Base-by-base conservation (phyloP, 495 filamentous ascomycete genomes). In the Xylaria castorea region DNA sequence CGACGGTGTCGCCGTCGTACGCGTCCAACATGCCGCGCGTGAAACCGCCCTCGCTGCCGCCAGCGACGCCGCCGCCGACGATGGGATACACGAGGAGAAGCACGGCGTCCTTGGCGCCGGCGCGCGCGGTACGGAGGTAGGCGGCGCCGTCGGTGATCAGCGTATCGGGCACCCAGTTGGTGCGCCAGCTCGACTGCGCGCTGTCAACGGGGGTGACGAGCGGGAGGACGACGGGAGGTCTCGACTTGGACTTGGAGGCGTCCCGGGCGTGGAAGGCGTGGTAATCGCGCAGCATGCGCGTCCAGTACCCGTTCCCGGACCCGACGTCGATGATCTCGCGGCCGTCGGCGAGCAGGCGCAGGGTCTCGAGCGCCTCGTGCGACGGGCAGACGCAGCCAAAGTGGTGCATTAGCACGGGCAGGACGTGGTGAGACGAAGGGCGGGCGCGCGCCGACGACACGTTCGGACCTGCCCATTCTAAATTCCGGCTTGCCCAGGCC, bases 371-470 rank as follows among this genome's bases (percentile, higher is more conserved):
- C 1, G 83, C 81, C 66, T 90, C 86, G 81, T 89, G 87, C 25
- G 81, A 83, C 2, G 90, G 90, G 16, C 85, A 84, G 8, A 86
- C 85, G 81, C 90, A 92, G 46, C 88, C 88, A 79, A 91, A 91
- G 78, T 92, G 89, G 79, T 92, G 89, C 83, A 90, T 91, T 32
- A 91, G 77, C n/a, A 92, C 77, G 8, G 89, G 89, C 1, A 91
- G 82, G 3, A 90, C 78, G 73, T 87, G 87, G 74, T 92, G 89
- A 34, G 82, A 80, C 27, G 76, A 80, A 40, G 81, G 81, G 9
- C 69, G 72, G 9, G 46, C 71, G n/a, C 71, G 74, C 44, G 70
- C 69, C 5, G 77, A 84, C n/a, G 73, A 67, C 0, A 74, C 51
- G 71, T 76, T 72, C 0, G 89, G 89, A 0, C 89, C 89, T 32